These are phyloP conservation scores for Heracleum sosnowskyi DNA, from an alignment of 129 eudicot genomes.

Conservation along the genomic window DNA sequence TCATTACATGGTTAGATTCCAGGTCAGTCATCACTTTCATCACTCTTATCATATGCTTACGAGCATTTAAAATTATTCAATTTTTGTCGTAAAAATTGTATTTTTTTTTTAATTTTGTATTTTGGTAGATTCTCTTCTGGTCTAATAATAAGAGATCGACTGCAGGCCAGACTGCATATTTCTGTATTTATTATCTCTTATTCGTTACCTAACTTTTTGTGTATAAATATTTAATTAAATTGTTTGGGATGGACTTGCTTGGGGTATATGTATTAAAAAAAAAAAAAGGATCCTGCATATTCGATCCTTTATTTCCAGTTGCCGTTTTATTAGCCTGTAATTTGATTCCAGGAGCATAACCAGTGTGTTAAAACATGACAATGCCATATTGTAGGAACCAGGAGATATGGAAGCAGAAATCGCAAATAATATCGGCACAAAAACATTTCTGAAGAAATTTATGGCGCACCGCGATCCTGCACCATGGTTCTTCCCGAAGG, in stretches of 20 bases:
- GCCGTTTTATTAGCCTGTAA: no score
- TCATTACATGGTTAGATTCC: constrained; percentile 4
- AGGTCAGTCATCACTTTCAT: neutral
- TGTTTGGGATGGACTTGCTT: neutral
- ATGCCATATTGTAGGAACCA: constrained; percentile 31
- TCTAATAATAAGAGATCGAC: no score
- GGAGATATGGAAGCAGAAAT: constrained; percentile 70
- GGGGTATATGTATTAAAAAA: no score
- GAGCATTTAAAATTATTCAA: neutral
- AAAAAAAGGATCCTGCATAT: no score
- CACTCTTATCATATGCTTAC: neutral
- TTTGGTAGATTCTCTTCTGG: no score
- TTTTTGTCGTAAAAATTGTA: neutral
- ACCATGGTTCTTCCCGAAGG: constrained; percentile 56
- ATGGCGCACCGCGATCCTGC: constrained; percentile 32
- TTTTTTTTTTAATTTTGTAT: neutral
- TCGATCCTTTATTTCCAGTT: no score
- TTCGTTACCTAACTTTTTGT: neutral
- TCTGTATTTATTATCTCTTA: neutral
- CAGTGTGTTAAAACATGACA: neutral
- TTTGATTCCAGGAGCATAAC: neutral
- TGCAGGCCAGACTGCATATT: no score
- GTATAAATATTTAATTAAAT: no score
- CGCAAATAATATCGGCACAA: constrained; percentile 32
- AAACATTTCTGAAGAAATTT: constrained; percentile 32